These are phyloP conservation scores for Solanum sparsipilum DNA, from an alignment of 257 asterid genomes.

Conservation along the genomic window DNA sequence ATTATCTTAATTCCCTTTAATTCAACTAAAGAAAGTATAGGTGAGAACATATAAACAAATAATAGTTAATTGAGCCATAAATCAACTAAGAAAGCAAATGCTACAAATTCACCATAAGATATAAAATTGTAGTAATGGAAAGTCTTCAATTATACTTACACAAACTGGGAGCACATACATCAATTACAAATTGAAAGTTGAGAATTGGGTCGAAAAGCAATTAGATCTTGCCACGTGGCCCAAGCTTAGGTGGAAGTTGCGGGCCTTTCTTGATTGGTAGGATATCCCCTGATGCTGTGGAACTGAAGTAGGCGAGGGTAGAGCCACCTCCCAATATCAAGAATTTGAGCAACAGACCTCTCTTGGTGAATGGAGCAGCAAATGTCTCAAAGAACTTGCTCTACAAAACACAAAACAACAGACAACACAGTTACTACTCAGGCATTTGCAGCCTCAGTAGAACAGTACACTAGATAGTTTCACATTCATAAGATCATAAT, in stretches of 20 bases:
- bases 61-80: neutral
- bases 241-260: slow-evolving; percentile 78
- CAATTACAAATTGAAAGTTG: slow-evolving; percentile 5
- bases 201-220: neutral
- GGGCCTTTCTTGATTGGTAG: slow-evolving; percentile 91
- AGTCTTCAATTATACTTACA: slow-evolving; percentile 46
- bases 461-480: neutral
- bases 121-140: slow-evolving; percentile 3
- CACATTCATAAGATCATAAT: neutral
- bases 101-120: neutral
- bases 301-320: slow-evolving; percentile 67
- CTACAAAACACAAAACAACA: slow-evolving; percentile 16
- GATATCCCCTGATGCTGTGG: slow-evolving; percentile 80
- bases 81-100: neutral
- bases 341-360: slow-evolving; percentile 88
- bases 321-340: slow-evolving; percentile 84
- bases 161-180: slow-evolving; percentile 24
- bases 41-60: neutral
- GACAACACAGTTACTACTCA: neutral
- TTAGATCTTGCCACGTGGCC: slow-evolving; percentile 80
- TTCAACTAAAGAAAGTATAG: neutral
- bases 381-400: slow-evolving; percentile 94
- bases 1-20: neutral
- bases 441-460: neutral
- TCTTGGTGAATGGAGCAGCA: slow-evolving; percentile 96